Base-by-base conservation (phyloP, 768 basidiomycete species). In the Serendipita vermifera region DNA sequence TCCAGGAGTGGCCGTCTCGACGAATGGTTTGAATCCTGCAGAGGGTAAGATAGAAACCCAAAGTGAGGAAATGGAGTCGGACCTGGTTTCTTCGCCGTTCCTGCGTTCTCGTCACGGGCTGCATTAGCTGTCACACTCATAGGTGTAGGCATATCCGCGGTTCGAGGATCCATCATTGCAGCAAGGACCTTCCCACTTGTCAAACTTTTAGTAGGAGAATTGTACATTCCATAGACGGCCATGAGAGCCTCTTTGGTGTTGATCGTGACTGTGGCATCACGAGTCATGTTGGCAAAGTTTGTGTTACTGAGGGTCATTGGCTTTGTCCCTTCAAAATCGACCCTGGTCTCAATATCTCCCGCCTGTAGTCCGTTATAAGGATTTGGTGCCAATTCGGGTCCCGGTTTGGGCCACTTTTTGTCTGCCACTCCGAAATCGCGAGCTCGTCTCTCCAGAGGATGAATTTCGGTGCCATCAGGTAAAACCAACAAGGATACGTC, bases 171-270 rank as follows among this genome's bases (percentile, higher is more conserved):
- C 7, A 51, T 31, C 9, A 51, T 9, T 31, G 29, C 7, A n/a
- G n/a, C 32, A 9, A 9, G 35, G 35, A 36, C 9, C 9, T 9
- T n/a, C 7, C 27, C 27, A n/a, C 46, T 31, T 5, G 46, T 51
- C 17, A 56, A 13, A 38, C 36, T 33, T 17, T 82, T 87, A 59
- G 87, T 86, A 2, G 87, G 87, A 6, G 86, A 88, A 66, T 96
- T 94, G 66, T 92, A 98, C 85, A 98, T 91, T 54, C 83, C 85
- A 70, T 93, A 91, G 38, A 98, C 90, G 64, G 97, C 91, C 11
- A 81, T 86, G 32, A 96, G 75, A 3, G 96, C 96, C 60, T 90
- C 88, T 67, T 91, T 93, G 27, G 96, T 99, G 66, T 96, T 96
- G 62, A 98, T 90, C 0, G 96, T 99, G 4, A 98, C 83, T 0